Evolutionary conservation across 257 asterid genomes (phyloP).

Genomic region (Solanum virginianum): DNA sequence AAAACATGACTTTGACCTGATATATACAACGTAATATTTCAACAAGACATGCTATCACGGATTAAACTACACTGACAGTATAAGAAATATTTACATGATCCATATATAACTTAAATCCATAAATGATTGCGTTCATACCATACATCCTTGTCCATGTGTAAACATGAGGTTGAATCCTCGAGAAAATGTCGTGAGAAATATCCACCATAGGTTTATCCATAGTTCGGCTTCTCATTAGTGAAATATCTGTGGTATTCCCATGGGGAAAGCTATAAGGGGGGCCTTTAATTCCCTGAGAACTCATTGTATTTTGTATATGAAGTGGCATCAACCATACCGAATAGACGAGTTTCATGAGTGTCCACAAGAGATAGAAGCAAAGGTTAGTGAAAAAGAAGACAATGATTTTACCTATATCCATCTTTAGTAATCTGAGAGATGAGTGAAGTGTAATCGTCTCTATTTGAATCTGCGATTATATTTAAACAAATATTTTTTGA

Average conservation of each 20-base stretch:
- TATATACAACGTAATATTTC: background rate
- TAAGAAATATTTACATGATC: background rate
- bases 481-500: background rate
- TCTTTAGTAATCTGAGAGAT: background rate
- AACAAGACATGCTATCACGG: background rate
- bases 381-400: constrained; percentile 4
- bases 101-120: background rate
- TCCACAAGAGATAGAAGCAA: constrained; percentile 14
- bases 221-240: constrained; percentile 27
- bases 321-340: constrained; percentile 34
- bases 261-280: constrained; percentile 50
- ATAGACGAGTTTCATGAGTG: constrained; percentile 21
- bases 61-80: background rate
- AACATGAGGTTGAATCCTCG: constrained; percentile 56
- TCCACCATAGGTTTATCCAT: constrained; percentile 38
- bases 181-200: constrained; percentile 41
- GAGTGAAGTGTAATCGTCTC: background rate
- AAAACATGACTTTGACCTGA: background rate
- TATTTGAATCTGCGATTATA: background rate
- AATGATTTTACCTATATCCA: background rate
- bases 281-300: constrained; percentile 48
- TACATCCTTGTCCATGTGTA: constrained; percentile 43
- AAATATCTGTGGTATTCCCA: constrained; percentile 46
- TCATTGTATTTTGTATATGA: constrained; percentile 20
- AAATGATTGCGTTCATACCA: constrained; percentile 11